Conservation (phyloP, 805 yeast species). For the Saccharomyces paradoxus region DNA sequence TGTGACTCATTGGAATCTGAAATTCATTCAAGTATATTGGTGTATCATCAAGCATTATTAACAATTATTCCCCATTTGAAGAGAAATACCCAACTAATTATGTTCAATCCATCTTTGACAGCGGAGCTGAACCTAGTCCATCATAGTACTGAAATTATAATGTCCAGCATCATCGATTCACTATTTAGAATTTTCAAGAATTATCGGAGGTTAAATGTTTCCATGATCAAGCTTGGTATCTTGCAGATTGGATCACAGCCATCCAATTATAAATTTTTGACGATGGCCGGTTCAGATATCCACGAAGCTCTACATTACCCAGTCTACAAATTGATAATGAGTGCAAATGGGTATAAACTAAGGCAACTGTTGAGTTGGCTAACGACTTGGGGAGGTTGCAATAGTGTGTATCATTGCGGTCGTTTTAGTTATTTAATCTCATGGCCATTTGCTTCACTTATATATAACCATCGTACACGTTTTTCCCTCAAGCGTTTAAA, state of each 20-base stretch:
- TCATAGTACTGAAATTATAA: slow-evolving; percentile 24
- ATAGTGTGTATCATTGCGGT: slow-evolving; percentile 15
- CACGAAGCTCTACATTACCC: slow-evolving; percentile 19
- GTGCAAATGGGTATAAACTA: slow-evolving; percentile 15
- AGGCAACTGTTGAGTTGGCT: slow-evolving; percentile 9
- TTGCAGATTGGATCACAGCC: slow-evolving; percentile 27
- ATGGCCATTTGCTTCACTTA: slow-evolving; percentile 1
- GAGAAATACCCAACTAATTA: slow-evolving; percentile 16
- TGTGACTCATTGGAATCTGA: slow-evolving; percentile 17
- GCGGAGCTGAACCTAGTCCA: slow-evolving; percentile 17
- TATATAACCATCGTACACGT: background rate
- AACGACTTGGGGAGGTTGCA: slow-evolving; percentile 10
- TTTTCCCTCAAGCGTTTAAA: background rate
- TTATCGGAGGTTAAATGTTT: slow-evolving; percentile 9
- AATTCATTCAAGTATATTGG: slow-evolving; percentile 19
- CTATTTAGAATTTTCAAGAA: slow-evolving; percentile 13
- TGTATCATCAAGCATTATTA: slow-evolving; percentile 16
- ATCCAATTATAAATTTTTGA: slow-evolving; percentile 26
- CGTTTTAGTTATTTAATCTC: slow-evolving; percentile 13
- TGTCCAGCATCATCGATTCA: slow-evolving; percentile 22
- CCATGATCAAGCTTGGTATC: slow-evolving; percentile 23
- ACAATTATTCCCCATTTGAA: slow-evolving; percentile 19
- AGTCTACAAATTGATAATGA: slow-evolving; percentile 20
- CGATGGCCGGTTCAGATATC: slow-evolving; percentile 20
- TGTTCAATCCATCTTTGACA: slow-evolving; percentile 27